Conservation (phyloP, 2,329 filamentous ascomycete species). For the Cylindrodendrum hubeiense region DNA sequence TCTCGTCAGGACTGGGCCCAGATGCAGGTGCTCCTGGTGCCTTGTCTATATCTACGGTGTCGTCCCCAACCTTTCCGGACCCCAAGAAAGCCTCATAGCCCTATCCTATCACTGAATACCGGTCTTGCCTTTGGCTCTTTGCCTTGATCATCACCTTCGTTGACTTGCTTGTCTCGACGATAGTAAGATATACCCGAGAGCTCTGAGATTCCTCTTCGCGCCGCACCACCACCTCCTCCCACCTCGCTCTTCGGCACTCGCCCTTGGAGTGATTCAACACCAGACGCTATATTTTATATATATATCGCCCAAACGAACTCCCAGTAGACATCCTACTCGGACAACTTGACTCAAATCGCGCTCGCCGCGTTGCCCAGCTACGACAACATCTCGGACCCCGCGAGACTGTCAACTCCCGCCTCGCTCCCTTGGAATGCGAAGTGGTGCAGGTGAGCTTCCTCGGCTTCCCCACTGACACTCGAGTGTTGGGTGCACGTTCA, state of each 20-base stretch:
- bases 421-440: slow-evolving; percentile 42
- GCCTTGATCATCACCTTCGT: slow-evolving; percentile 23
- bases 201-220: slow-evolving; percentile 13
- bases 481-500: slow-evolving; percentile 4
- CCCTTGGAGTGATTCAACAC: slow-evolving; percentile 18
- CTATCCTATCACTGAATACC: slow-evolving; percentile 16
- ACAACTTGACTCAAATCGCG: slow-evolving; percentile 3
- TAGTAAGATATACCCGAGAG: slow-evolving; percentile 9
- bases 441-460: slow-evolving; percentile 43
- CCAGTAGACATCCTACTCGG: neutral
- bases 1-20: slow-evolving; percentile 40
- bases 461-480: slow-evolving; percentile 22
- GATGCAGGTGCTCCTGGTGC: slow-evolving; percentile 43
- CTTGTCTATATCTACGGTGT: slow-evolving; percentile 46
- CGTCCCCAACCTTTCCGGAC: slow-evolving; percentile 37
- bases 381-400: slow-evolving; percentile 36
- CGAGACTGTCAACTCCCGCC: slow-evolving; percentile 34
- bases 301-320: neutral
- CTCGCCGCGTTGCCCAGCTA: slow-evolving; percentile 7
- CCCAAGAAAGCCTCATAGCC: slow-evolving; percentile 36
- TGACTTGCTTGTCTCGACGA: slow-evolving; percentile 14
- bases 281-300: slow-evolving; percentile 6
- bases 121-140: slow-evolving; percentile 10
- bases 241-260: neutral
- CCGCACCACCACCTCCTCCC: neutral